Conservation (phyloP, 441 rosid species). For the Viola pubescens region DNA sequence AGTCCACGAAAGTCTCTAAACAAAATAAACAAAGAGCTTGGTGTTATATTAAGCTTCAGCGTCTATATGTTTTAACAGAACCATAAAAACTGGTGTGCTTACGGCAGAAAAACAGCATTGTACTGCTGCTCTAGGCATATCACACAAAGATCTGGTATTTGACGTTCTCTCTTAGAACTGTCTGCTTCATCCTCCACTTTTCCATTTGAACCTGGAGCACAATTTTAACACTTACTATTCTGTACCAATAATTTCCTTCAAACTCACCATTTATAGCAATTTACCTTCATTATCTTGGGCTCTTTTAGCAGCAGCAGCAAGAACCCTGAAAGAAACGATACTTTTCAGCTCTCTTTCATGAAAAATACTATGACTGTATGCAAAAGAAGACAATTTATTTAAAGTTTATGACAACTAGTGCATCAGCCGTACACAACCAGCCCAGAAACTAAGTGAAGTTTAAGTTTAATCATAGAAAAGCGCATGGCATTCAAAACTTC, state of each 20-base stretch:
- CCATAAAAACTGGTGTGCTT: conserved; percentile 22
- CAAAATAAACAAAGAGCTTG: no score
- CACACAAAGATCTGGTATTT: conserved; percentile 82
- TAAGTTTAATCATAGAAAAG: no score
- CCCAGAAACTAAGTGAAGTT: no score
- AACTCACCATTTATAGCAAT: conserved; percentile 8
- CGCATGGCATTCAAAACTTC: no score
- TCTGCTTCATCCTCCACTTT: conserved; percentile 42
- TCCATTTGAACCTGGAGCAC: conserved; percentile 36
- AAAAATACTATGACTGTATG: no score
- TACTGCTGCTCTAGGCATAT: conserved; percentile 93
- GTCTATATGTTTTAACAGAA: neutral
- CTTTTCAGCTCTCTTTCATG: conserved; percentile 13
- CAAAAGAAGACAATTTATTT: no score
- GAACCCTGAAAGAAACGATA: conserved; percentile 49
- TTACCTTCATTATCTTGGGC: conserved; percentile 58
- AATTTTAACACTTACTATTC: conserved; percentile 11
- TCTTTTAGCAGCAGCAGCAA: conserved; percentile 77
- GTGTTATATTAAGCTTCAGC: no score
- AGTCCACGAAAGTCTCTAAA: no score
- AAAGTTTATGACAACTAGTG: no score
- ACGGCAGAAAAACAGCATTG: conserved; percentile 87
- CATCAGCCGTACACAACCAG: no score
- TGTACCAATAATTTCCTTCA: conserved; percentile 2
- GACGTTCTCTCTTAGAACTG: conserved; percentile 44